phyloP scores from a whole-genome alignment of 768 basidiomycete species.

The Brasilioporus rufonigricans region DNA sequence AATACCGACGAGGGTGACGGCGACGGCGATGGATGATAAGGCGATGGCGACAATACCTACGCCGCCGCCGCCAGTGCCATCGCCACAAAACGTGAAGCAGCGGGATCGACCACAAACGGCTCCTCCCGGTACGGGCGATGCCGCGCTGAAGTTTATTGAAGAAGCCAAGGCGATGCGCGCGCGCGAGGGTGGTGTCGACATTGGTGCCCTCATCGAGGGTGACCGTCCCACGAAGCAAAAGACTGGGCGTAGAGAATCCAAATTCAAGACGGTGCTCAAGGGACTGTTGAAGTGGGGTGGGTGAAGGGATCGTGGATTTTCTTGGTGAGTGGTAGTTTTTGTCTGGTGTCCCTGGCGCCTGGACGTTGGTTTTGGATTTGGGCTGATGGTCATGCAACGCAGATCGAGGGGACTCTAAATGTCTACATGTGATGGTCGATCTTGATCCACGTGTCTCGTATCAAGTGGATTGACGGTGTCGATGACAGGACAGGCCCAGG shows the following conservation, averaged over 20 bases:
- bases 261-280: slow-evolving; percentile 16
- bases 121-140: slow-evolving; percentile 12
- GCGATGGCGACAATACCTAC: neutral
- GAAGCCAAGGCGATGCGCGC: neutral
- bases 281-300: slow-evolving; percentile 16
- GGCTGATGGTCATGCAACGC: neutral
- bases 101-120: slow-evolving; percentile 27
- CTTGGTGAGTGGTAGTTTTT: slow-evolving; percentile 3
- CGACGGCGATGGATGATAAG: neutral
- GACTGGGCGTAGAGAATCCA: slow-evolving; percentile 2
- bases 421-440: neutral
- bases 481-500: neutral
- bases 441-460: neutral
- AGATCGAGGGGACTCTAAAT: neutral
- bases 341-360: no score
- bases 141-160: slow-evolving; percentile 15
- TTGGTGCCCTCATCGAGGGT: neutral
- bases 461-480: neutral
- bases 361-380: neutral
- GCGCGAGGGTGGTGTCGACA: slow-evolving; percentile 1
- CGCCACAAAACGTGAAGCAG: slow-evolving; percentile 6
- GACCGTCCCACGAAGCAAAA: neutral
- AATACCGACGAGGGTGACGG: neutral
- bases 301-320: neutral
- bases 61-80: neutral